phyloP scores from a whole-genome alignment of 2,329 filamentous ascomycete species.

The Akanthomyces muscarius region DNA sequence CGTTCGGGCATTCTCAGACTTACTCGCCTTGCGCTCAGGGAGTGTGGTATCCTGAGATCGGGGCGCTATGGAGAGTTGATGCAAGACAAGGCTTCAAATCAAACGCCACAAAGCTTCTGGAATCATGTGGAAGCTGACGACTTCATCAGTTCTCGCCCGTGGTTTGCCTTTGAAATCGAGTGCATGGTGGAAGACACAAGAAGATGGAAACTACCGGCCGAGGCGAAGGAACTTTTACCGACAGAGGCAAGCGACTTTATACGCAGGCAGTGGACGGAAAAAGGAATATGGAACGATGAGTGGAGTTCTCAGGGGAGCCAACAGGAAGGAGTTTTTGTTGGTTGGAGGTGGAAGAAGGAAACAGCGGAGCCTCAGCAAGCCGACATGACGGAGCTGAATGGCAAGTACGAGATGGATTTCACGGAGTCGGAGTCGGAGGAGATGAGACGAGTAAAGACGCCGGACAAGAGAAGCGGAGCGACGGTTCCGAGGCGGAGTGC shows the following conservation, averaged over 20 bases:
- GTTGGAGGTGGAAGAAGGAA: conserved; percentile 3
- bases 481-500: neutral
- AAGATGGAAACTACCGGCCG: neutral
- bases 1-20: neutral
- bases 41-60: neutral
- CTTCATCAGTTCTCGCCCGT: conserved; percentile 3
- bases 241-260: neutral
- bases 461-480: neutral
- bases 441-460: neutral
- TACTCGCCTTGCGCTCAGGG: neutral
- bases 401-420: neutral
- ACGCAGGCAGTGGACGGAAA: neutral
- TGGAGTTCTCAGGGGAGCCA: neutral
- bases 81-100: neutral
- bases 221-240: neutral
- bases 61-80: neutral
- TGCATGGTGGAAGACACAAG: conserved; percentile 1
- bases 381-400: neutral
- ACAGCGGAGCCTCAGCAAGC: neutral
- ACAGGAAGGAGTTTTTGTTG: neutral
- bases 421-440: neutral
- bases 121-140: neutral
- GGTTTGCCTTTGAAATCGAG: conserved; percentile 8
- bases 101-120: neutral
- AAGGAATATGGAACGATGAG: neutral